Evolutionary conservation across 148 eudicot genomes (phyloP).

Genomic region (Spergularia marina): DNA sequence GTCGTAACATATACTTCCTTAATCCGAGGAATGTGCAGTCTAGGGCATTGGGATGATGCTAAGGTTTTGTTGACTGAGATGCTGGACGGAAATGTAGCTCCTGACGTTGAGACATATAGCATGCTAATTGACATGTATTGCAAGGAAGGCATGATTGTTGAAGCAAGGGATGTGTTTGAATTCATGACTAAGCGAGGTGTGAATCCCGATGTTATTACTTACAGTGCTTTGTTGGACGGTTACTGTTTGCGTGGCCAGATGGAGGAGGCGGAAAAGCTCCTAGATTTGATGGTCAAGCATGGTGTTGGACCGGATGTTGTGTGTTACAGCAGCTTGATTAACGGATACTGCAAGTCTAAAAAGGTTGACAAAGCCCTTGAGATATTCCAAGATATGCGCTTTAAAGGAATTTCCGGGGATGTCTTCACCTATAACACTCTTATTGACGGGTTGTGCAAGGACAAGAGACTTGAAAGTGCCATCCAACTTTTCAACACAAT

Average conservation of each 20-base stretch:
- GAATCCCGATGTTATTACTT: slow-evolving; percentile 7
- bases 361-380: slow-evolving; percentile 12
- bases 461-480: background rate
- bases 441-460: slow-evolving; percentile 17
- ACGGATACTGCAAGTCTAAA: slow-evolving; percentile 21
- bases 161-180: background rate
- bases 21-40: slow-evolving; percentile 10
- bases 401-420: background rate
- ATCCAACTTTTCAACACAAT: background rate
- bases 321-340: slow-evolving; percentile 14
- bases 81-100: background rate
- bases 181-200: background rate
- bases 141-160: slow-evolving; percentile 11
- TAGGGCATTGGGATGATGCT: slow-evolving; percentile 19
- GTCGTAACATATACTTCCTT: slow-evolving; percentile 9
- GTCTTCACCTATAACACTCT: slow-evolving; percentile 12
- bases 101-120: background rate
- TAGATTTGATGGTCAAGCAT: slow-evolving; percentile 9
- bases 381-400: slow-evolving; percentile 6
- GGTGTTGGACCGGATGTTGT: slow-evolving; percentile 8
- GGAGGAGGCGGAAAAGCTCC: background rate
- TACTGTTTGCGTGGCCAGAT: slow-evolving; percentile 2
- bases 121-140: slow-evolving; percentile 10
- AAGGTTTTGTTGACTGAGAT: background rate
- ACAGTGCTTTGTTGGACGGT: slow-evolving; percentile 11